Base-by-base conservation (phyloP, 805 yeast species). In the Pichia ethanolica region DNA sequence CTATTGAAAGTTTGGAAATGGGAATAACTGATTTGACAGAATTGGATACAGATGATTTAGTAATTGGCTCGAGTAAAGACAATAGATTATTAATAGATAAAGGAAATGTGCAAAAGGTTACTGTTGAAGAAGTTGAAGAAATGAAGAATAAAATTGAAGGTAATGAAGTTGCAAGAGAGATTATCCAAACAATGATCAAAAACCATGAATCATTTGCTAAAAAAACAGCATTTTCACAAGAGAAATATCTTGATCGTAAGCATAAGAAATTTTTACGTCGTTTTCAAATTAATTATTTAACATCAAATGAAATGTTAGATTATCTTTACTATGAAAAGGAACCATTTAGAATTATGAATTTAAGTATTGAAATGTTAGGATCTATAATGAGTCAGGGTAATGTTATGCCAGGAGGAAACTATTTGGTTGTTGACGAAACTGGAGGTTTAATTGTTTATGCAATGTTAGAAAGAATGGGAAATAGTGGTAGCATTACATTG, bases 391-490 rank as follows among this genome's bases (percentile, higher is more conserved):
- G 83, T 52, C 73, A 84, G 57, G 96, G 84, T 1, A 89, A 91
- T 61, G 78, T 93, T 35, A 80, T 82, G 60, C 89, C 96, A 0
- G 96, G 96, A 10, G 98, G 99, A 1, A 81, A 77, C 51, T 93
- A 93, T 60, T 70, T 93, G 26, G 83, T 91, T 4, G 74, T 89
- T 48, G 99, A 93, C 61, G 99, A 93, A 61, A 85, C 96, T n/a
- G 90, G 96, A 34, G 97, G 98, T 7, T 74, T 91, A n/a, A 63
- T 93, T 1, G 78, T 86, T 6, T 86, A 86, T 52, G 88, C 95
- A 5, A 72, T 93, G 75, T 63, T 93, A 67, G 99, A 93, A 64
- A 74, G 97, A 62, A 87, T 95, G 91, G 81, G 81, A 52, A 96
- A 96, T 12, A 70, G 79, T 46, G 83, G 83, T 10, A 62, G 72